Percentiles rank a stretch among this genome's conserved stretches.
Evolutionary conservation across 2,329 filamentous ascomycete genomes (phyloP).

Genomic region (Sporothrix sp.): DNA sequence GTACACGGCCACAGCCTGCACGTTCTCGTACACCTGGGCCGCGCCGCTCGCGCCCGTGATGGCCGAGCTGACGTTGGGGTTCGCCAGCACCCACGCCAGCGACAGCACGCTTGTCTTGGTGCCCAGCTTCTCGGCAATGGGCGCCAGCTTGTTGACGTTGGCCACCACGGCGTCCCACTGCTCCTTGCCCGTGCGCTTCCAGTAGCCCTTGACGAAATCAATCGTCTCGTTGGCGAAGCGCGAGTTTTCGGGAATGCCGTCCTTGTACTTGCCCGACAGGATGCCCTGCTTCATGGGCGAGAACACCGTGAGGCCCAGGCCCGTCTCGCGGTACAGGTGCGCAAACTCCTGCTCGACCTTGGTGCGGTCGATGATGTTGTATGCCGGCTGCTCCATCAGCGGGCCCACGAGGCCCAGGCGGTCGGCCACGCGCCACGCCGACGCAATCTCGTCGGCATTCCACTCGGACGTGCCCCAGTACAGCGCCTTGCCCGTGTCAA

Average conservation of each 20-base stretch:
- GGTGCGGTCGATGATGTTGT: slow-evolving; percentile 50
- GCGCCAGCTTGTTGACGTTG: slow-evolving; percentile 48
- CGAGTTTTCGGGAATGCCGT: slow-evolving; percentile 50
- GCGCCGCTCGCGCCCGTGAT: slow-evolving; percentile 51
- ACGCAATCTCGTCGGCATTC: slow-evolving; percentile 56
- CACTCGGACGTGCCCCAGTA: slow-evolving; percentile 68
- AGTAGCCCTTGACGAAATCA: slow-evolving; percentile 44
- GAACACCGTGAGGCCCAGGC: slow-evolving; percentile 45
- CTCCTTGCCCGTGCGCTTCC: slow-evolving; percentile 42
- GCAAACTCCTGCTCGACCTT: slow-evolving; percentile 47
- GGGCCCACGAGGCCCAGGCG: slow-evolving; percentile 52
- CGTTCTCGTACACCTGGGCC: slow-evolving; percentile 51
- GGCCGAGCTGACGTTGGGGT: slow-evolving; percentile 50
- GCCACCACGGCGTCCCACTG: slow-evolving; percentile 43
- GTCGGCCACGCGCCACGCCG: slow-evolving; percentile 51
- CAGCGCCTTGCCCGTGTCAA: slow-evolving; percentile 56
- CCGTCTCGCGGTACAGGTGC: slow-evolving; percentile 46
- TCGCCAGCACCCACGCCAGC: slow-evolving; percentile 53
- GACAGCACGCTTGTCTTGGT: slow-evolving; percentile 47
- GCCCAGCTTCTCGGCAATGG: slow-evolving; percentile 55
- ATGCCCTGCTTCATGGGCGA: slow-evolving; percentile 45
- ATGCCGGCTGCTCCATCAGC: slow-evolving; percentile 57
- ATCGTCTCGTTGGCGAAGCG: slow-evolving; percentile 48
- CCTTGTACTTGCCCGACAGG: slow-evolving; percentile 54
- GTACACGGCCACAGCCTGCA: slow-evolving; percentile 41